Base-by-base conservation (phyloP, 352 stramenopile genomes). In the Elongisporangium anandrum region DNA sequence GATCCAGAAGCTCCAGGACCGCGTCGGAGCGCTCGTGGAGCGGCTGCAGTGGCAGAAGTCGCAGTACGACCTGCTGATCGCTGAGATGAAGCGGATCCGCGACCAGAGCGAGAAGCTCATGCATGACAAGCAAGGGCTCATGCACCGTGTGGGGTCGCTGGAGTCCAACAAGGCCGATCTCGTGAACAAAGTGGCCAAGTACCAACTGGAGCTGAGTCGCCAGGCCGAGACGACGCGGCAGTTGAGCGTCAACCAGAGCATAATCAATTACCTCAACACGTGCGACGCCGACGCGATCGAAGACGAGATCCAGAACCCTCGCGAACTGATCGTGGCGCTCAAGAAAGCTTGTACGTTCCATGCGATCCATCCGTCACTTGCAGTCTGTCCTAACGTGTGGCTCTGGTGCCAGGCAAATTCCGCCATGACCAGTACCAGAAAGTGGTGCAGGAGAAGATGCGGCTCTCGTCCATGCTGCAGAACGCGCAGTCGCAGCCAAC, bases 391-490 rank as follows among this genome's bases (percentile, higher is more conserved):
- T 53, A n/a, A 49, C 47, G 8, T 34, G 1, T 22, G 48, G 12
- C n/a, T 49, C 16, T 21, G 52, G 19, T n/a, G 22, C 8, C 48
- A 70, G 64, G 64, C 56, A 79, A 81, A 48, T 93, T 91, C 56
- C 79, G 83, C 5, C 81, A 90, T 59, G 81, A 93, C 41, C 83
- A 93, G 74, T 93, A 91, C 56, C 70, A 90, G 56, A 91, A 93
- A 58, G 83, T 79, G 13, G 78, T 93, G 34, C 88, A 88, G 55
- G 83, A 93, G 50, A 93, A 93, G 56, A 68, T 61, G 52, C 77
- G 74, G 16, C 71, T 93, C 45, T 90, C 90, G 65, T 68, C 80
- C 12, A 83, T 90, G 73, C 64, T 92, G 16, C 69, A 78, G 65
- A 79, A 59, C 51, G 41, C 65, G 10, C 68, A 77, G 54, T 56